Evolutionary conservation across 2,329 filamentous ascomycete species (phyloP), one percentile per base, ranked within the genome.

Genomic region (Aspergillus sp.): DNA sequence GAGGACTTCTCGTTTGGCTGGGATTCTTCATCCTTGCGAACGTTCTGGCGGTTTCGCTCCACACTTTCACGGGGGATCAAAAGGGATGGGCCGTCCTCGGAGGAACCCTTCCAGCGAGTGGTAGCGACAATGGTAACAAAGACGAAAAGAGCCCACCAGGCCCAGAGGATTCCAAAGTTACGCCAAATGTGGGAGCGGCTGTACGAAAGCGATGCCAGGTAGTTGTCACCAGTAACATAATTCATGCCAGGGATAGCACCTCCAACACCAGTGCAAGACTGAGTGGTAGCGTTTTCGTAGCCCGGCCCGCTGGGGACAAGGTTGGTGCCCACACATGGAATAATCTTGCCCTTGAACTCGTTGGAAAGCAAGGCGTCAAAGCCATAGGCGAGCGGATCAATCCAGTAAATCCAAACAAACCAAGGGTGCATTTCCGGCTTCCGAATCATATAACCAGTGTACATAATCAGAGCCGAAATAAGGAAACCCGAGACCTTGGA

Each of bases 151-250:
- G 71, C 79, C 84, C 86, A 88, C 79, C 80, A 89, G 0, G 80
- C 85, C 79, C 84, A 86, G 43, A 87, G 65, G 52, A 86, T 85
- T 9, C 84, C 84, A 57, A 86, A 81, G 66, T 87, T 86, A 8
- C 84, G 74, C 84, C 84, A 86, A 1, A 86, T 59, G 41, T 86
- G 79, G 0, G 65, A 64, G 51, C 82, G 73, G 21, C 73, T 75
- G 69, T 85, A 87, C 0, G 82, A 82, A 0, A 89, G 73, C 2
- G 80, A 82, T 0, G 64, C 65, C 0, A 89, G 72, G 55, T 88
- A 89, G 5, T 82, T 71, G n/a, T 86, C 84, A 0, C 86, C 86
- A 8, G 73, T 79, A 2, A 88, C 74, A 14, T 66, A 77, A 0
- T 75, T 77, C 21, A 77, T 68, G 0, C 85, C 85, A 1, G 71